These are phyloP conservation scores for Beauveria bassiana DNA, from an alignment of 2,329 filamentous ascomycete genomes.

Conservation along the genomic window DNA sequence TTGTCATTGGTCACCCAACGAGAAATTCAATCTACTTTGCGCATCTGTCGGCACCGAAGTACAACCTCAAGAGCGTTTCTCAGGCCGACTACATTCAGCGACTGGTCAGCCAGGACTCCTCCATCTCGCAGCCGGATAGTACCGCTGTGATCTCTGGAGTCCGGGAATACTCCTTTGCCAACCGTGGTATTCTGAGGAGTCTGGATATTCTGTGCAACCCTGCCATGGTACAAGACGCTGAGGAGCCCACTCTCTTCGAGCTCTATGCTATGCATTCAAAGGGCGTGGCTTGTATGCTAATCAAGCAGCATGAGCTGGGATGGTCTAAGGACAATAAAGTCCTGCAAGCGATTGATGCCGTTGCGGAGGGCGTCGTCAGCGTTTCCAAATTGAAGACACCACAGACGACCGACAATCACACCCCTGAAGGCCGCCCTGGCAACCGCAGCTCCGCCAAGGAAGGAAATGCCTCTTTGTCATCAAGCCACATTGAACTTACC, in stretches of 20 bases:
- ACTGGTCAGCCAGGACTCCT: constrained; percentile 62
- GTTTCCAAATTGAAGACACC: constrained; percentile 61
- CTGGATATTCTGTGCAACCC: constrained; percentile 77
- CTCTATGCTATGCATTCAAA: constrained; percentile 97
- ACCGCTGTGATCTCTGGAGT: constrained; percentile 97
- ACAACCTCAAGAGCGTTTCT: constrained; percentile 72
- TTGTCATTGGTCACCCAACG: constrained; percentile 91
- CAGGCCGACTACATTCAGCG: constrained; percentile 84
- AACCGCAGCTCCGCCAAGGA: constrained; percentile 31
- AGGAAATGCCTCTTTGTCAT: constrained; percentile 18
- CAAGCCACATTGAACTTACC: constrained; percentile 20
- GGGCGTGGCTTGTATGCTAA: constrained; percentile 81
- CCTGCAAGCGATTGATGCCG: constrained; percentile 67
- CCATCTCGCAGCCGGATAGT: constrained; percentile 77
- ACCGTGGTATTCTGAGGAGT: constrained; percentile 80
- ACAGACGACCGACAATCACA: constrained; percentile 30
- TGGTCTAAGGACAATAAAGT: constrained; percentile 91
- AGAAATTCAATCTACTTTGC: constrained; percentile 97
- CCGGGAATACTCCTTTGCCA: constrained; percentile 85
- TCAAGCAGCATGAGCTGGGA: constrained; percentile 83
- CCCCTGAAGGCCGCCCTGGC: constrained; percentile 28
- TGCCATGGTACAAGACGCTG: constrained; percentile 52
- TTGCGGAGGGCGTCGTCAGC: constrained; percentile 64
- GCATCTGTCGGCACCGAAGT: constrained; percentile 88
- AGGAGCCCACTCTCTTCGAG: constrained; percentile 78